Conservation (phyloP, 176 grass and related monocot species). For the Bolboschoenus planiculmis region DNA sequence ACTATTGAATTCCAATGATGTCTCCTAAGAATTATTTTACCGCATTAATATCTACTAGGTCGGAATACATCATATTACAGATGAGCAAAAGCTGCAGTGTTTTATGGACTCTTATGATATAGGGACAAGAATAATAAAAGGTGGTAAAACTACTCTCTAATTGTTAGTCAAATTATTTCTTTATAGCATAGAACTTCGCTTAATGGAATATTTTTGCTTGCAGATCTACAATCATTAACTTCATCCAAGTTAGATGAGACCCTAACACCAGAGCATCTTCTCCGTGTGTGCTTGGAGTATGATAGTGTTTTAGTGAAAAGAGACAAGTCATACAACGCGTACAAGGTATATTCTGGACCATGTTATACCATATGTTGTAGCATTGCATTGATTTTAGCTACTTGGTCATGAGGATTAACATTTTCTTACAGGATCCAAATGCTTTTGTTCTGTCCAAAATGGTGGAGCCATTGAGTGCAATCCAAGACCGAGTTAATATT, state of each 20-base stretch:
- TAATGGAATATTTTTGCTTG: constrained; percentile 26
- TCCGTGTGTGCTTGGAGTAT: constrained; percentile 70
- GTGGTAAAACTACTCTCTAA: constrained; percentile 18
- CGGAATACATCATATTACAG: constrained; percentile 38
- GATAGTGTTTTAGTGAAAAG: constrained; percentile 23
- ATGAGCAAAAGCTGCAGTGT: constrained; percentile 54
- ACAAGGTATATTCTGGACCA: constrained; percentile 45
- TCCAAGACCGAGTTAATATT: constrained; percentile 47
- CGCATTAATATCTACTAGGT: constrained; percentile 34
- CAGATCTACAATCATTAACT: constrained; percentile 52
- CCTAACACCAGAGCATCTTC: constrained; percentile 71
- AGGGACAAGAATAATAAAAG: constrained; percentile 71
- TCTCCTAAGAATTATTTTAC: background rate
- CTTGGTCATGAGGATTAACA: background rate
- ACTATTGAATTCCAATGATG: background rate
- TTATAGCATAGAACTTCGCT: constrained; percentile 20
- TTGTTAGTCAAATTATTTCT: constrained; percentile 19
- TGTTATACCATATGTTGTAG: constrained; percentile 7
- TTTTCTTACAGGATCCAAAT: constrained; percentile 69
- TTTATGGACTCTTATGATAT: constrained; percentile 76
- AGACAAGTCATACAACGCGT: constrained; percentile 52
- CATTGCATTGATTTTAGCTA: background rate
- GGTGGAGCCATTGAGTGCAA: constrained; percentile 48
- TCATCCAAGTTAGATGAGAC: constrained; percentile 67
- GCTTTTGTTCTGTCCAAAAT: constrained; percentile 64